Evolutionary conservation across 1,284 basidiomycete species (phyloP).

Genomic region (Psilocybe mexicana): DNA sequence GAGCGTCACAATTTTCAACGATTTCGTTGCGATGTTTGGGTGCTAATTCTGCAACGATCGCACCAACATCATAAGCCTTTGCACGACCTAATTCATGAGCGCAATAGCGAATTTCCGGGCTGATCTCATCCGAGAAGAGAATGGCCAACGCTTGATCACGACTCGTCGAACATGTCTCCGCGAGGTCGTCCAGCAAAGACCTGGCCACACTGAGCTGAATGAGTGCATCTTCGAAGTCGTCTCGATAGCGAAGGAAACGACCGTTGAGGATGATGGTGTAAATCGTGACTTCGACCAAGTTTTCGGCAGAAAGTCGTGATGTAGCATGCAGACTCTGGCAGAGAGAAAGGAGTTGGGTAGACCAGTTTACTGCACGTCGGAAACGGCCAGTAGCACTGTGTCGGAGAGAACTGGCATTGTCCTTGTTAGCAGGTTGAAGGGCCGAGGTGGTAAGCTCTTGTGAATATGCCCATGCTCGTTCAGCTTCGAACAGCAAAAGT

Average conservation of each 20-base stretch:
- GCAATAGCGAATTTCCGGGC: conserved; percentile 90
- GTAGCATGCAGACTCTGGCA: conserved; percentile 63
- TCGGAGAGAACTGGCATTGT: conserved; percentile 56
- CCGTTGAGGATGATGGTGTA: conserved; percentile 76
- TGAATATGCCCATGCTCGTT: conserved; percentile 90
- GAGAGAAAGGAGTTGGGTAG: conserved; percentile 75
- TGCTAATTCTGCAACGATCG: conserved; percentile 74
- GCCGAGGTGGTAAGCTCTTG: conserved; percentile 73
- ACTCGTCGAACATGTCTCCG: conserved; percentile 70
- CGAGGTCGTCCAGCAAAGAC: conserved; percentile 73
- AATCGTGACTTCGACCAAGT: conserved; percentile 61
- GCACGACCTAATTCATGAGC: conserved; percentile 82
- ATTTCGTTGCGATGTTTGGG: conserved; percentile 59
- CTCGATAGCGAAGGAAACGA: conserved; percentile 71
- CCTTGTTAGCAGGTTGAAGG: conserved; percentile 52
- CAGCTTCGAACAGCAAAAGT: conserved; percentile 84
- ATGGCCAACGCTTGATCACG: conserved; percentile 88
- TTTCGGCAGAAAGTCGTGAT: conserved; percentile 53
- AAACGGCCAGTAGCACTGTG: conserved; percentile 82
- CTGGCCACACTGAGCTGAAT: conserved; percentile 80
- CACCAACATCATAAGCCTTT: conserved; percentile 83
- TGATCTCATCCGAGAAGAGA: conserved; percentile 84
- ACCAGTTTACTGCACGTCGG: conserved; percentile 84
- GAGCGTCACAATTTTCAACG: conserved; percentile 64
- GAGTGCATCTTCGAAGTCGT: conserved; percentile 80